phyloP scores from a whole-genome alignment of 1,284 basidiomycete genomes.

The Trichosporon ovoides region DNA sequence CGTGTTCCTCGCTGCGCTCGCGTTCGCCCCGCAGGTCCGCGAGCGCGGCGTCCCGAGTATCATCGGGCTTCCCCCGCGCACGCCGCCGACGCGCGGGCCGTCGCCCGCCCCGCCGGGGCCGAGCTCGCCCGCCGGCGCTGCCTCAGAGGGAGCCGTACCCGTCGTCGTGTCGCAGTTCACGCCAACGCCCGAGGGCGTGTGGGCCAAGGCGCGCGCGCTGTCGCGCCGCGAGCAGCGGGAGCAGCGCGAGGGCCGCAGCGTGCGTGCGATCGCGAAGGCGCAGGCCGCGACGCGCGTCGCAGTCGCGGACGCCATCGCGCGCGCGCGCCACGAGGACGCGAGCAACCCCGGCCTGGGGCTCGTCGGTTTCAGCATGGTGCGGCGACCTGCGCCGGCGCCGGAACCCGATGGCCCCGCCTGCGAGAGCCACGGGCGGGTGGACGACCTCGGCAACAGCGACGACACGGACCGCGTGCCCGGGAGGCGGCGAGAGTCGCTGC shows the following conservation, averaged over 20 bases:
- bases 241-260: no score
- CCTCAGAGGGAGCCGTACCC: not conserved
- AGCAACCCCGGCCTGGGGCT: not conserved
- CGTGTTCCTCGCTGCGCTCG: not conserved
- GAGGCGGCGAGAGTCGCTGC: not conserved
- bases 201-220: not conserved
- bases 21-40: not conserved
- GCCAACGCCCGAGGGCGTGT: not conserved
- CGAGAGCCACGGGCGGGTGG: no score
- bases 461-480: no score
- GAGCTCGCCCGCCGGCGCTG: not conserved
- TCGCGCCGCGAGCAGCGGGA: not conserved
- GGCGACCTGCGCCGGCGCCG: not conserved
- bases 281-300: not conserved
- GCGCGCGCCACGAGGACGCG: not conserved
- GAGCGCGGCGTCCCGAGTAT: not conserved
- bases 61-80: not conserved
- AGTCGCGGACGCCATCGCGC: not conserved
- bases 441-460: no score
- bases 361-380: not conserved
- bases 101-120: not conserved
- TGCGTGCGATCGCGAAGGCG: not conserved
- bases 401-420: no score
- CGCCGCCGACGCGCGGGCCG: no score
- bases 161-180: not conserved